Evolutionary conservation across 805 yeast species (phyloP).

Genomic region (Candida corydali): DNA sequence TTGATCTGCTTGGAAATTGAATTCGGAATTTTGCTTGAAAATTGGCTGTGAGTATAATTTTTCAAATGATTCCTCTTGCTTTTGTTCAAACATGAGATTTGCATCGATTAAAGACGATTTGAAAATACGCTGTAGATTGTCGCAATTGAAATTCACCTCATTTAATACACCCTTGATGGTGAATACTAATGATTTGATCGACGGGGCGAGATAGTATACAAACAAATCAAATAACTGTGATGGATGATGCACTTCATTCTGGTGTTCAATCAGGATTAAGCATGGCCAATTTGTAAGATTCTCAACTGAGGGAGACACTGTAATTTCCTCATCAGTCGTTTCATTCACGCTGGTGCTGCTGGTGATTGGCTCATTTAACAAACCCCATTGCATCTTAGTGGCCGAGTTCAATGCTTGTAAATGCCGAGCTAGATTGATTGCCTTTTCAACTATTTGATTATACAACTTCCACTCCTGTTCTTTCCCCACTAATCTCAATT

Average conservation of each 20-base stretch:
- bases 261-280: conserved; percentile 10
- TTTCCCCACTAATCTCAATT: conserved; percentile 50
- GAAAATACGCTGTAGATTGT: conserved; percentile 31
- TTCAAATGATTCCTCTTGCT: conserved; percentile 55
- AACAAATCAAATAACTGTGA: conserved; percentile 60
- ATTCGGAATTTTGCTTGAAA: conserved; percentile 32
- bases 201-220: conserved; percentile 66
- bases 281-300: conserved; percentile 20
- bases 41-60: conserved; percentile 54
- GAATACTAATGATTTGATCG: conserved; percentile 60
- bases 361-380: conserved; percentile 34
- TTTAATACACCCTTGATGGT: conserved; percentile 60
- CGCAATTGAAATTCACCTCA: conserved; percentile 56
- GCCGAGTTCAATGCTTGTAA: conserved; percentile 67
- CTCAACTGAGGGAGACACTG: conserved; percentile 25
- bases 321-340: conserved; percentile 13
- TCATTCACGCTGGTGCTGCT: conserved; percentile 20
- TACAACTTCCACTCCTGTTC: conserved; percentile 50
- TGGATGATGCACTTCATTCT: conserved; percentile 20
- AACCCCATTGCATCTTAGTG: conserved; percentile 60
- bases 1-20: conserved; percentile 51
- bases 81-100: conserved; percentile 48
- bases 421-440: conserved; percentile 49
- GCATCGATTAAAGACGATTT: conserved; percentile 48
- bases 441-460: conserved; percentile 45